Percentiles rank a stretch among this genome's conserved stretches.
phyloP scores from a whole-genome alignment of 768 basidiomycete genomes.

The Boletus pseudopeckii region DNA sequence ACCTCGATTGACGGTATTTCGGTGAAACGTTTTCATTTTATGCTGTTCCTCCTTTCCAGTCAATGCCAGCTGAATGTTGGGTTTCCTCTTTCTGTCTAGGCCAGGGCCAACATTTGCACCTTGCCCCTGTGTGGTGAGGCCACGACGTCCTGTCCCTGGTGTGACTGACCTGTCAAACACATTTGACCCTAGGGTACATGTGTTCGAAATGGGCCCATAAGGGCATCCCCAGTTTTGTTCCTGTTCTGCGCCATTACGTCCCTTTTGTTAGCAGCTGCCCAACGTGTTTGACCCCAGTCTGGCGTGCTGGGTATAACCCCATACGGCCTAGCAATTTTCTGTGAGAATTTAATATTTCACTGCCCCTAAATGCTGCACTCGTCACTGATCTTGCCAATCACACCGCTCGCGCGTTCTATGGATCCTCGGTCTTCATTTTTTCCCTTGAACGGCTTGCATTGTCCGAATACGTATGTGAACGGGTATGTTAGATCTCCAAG shows the following conservation, averaged over 20 bases:
- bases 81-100: background rate
- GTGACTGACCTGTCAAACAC: background rate
- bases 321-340: background rate
- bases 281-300: background rate
- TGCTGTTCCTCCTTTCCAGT: background rate
- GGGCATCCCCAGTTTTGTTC: background rate
- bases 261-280: background rate
- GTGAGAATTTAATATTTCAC: background rate
- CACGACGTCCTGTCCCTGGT: background rate
- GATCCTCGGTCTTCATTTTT: background rate
- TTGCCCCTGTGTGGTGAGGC: background rate
- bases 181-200: background rate
- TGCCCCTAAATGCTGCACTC: too few relatives aligned
- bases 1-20: background rate
- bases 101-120: background rate
- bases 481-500: background rate
- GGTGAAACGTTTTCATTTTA: background rate
- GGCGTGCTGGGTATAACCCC: background rate
- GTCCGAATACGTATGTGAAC: background rate
- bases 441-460: too few relatives aligned
- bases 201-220: background rate
- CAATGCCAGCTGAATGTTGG: background rate
- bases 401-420: background rate
- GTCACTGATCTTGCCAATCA: background rate
- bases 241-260: background rate